These are phyloP conservation scores for Hygrocybe punicea DNA, from an alignment of 768 basidiomycete species.

Conservation along the genomic window DNA sequence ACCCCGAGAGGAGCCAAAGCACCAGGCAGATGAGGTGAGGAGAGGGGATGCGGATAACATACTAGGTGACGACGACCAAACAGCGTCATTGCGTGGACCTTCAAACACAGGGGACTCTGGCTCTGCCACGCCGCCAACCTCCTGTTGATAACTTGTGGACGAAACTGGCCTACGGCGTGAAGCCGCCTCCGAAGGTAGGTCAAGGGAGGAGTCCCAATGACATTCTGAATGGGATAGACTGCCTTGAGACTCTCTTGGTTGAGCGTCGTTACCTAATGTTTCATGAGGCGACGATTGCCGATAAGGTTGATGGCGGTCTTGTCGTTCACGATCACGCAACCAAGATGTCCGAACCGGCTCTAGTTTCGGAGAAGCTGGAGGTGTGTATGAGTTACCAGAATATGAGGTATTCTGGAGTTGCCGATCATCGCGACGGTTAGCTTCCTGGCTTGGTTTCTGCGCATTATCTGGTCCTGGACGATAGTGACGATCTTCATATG, in stretches of 20 bases:
- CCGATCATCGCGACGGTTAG: slow-evolving; percentile 25
- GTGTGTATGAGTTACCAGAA: slow-evolving; percentile 19
- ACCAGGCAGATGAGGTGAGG: slow-evolving; percentile 35
- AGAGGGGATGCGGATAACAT: slow-evolving; percentile 56
- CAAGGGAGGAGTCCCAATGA: slow-evolving; percentile 23
- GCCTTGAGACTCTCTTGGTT: neutral
- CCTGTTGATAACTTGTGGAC: slow-evolving; percentile 3
- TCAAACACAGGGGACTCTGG: slow-evolving; percentile 4
- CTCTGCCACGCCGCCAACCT: neutral
- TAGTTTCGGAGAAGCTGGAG: slow-evolving; percentile 28
- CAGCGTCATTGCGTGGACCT: slow-evolving; percentile 23
- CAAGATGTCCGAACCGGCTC: slow-evolving; percentile 25
- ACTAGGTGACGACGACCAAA: slow-evolving; percentile 41
- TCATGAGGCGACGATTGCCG: slow-evolving; percentile 1
- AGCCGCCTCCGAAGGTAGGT: slow-evolving; percentile 14
- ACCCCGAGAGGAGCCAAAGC: slow-evolving; percentile 16
- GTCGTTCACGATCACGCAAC: slow-evolving; percentile 22
- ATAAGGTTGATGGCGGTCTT: slow-evolving; percentile 2
- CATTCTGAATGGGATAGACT: slow-evolving; percentile 17
- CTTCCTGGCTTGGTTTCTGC: slow-evolving; percentile 15
- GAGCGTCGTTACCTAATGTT: neutral
- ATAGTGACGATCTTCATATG: slow-evolving; percentile 64
- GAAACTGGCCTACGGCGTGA: slow-evolving; percentile 1
- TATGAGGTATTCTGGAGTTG: slow-evolving; percentile 9
- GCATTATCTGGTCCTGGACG: slow-evolving; percentile 41